These are phyloP conservation scores for Monilinia vaccinii-corymbosi DNA, from an alignment of 2,329 filamentous ascomycete genomes.

Conservation along the genomic window DNA sequence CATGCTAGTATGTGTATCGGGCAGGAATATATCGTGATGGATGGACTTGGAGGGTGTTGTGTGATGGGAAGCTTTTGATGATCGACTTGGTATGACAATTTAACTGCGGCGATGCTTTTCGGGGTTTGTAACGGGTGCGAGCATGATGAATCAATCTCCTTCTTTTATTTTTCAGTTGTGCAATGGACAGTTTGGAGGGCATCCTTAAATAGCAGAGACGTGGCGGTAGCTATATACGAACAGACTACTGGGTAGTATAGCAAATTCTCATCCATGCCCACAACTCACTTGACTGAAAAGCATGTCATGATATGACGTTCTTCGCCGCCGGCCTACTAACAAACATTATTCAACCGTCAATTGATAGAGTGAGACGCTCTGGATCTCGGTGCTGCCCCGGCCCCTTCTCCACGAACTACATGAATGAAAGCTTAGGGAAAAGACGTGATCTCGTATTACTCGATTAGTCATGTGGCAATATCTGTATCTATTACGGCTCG, in stretches of 20 bases:
- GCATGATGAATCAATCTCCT: background rate
- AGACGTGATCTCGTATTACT: background rate
- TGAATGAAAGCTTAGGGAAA: background rate
- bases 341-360: background rate
- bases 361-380: background rate
- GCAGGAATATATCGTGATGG: background rate
- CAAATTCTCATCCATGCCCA: background rate
- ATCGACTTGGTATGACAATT: background rate
- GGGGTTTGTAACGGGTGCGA: background rate
- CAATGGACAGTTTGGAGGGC: background rate
- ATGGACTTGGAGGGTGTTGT: background rate
- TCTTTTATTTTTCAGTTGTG: background rate
- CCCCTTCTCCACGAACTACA: background rate
- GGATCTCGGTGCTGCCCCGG: no score
- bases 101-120: background rate
- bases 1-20: background rate
- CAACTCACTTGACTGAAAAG: background rate
- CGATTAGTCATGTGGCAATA: fast-evolving
- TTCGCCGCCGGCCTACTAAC: background rate
- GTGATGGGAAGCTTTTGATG: background rate
- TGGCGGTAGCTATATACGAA: background rate
- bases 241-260: background rate
- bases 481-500: fast-evolving
- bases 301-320: background rate
- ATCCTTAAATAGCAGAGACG: background rate